Evolutionary conservation across 176 grass and related monocot genomes (phyloP), one percentile per base, ranked within the genome.

Genomic region (Canna indica): DNA sequence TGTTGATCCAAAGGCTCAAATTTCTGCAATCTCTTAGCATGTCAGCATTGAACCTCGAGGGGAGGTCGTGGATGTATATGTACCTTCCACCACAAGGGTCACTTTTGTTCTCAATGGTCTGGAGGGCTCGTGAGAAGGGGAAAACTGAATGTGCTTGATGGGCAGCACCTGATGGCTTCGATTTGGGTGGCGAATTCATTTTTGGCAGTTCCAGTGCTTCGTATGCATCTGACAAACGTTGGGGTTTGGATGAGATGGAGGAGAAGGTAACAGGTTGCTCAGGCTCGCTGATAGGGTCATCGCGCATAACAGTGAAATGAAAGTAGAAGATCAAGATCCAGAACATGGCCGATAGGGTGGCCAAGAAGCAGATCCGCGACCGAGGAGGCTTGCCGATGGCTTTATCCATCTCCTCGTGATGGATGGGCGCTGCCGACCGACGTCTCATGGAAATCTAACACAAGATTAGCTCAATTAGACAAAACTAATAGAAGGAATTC

Each of bases 281-380:
- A 1, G 72, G 22, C 20, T 20, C 27, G 50, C 39, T 71, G 2
- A 72, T 81, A 25, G 89, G 77, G 0, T 71, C 80, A 73, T 28
- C 44, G 61, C 74, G 76, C 63, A 93, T 32, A 59, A 90, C 78
- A 73, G 78, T 66, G 78, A 99, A 99, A 67, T 99, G 94, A 80
- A 90, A 93, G 73, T 85, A 90, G 72, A 99, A 90, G 76, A 99
- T 99, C 82, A 99, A 74, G 47, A 93, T 73, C 94, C 94, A 93
- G 77, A 99, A 99, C 84, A 84, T 85, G 82, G 71, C 89, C 68
- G 73, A 82, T 34, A 99, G 84, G 36, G 84, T 68, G 60, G 79
- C 81, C 71, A 99, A 82, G 80, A 88, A 78, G 74, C 94, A 93
- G 68, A 99, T 80, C n/a, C 94, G 82, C 54, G 87, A 87, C 71